Percentiles rank a stretch among this genome's conserved stretches.
phyloP scores from a whole-genome alignment of 805 yeast species.

The Zygoascus biomembranicola region DNA sequence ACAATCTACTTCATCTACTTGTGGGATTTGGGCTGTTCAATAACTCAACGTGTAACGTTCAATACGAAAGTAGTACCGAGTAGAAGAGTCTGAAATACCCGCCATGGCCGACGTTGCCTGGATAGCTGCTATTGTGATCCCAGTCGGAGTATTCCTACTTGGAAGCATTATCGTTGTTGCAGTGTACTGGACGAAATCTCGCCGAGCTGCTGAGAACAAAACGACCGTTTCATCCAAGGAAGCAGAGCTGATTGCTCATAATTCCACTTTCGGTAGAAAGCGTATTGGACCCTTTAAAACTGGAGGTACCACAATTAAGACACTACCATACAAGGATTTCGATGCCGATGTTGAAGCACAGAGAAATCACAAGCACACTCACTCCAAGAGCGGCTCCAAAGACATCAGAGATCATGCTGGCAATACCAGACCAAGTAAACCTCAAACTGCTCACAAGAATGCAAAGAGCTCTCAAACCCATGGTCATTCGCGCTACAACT shows the following conservation, averaged over 20 bases:
- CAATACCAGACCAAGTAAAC: not conserved
- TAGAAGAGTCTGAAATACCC: not conserved
- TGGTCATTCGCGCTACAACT: not conserved
- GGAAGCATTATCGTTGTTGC: not conserved
- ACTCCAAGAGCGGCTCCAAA: not conserved
- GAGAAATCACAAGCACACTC: not conserved
- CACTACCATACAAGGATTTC: not conserved
- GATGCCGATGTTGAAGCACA: not conserved
- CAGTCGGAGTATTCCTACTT: conserved; percentile 11
- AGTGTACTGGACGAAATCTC: not conserved
- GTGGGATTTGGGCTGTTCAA: too few species aligned
- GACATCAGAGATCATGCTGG: not conserved
- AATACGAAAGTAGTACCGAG: too few species aligned
- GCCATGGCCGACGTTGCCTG: conserved; percentile 2
- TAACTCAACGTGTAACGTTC: too few species aligned
- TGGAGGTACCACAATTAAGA: not conserved
- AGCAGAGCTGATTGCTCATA: not conserved
- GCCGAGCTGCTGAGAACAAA: not conserved
- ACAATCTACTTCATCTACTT: too few species aligned
- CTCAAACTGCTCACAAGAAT: not conserved
- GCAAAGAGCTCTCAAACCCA: not conserved
- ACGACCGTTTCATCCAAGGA: not conserved
- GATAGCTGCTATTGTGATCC: conserved; percentile 19
- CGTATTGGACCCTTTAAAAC: not conserved
- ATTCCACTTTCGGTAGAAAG: not conserved